Evolutionary conservation across 1,139 yeast genomes (phyloP).

Genomic region (Saccharomyces uvarum): DNA sequence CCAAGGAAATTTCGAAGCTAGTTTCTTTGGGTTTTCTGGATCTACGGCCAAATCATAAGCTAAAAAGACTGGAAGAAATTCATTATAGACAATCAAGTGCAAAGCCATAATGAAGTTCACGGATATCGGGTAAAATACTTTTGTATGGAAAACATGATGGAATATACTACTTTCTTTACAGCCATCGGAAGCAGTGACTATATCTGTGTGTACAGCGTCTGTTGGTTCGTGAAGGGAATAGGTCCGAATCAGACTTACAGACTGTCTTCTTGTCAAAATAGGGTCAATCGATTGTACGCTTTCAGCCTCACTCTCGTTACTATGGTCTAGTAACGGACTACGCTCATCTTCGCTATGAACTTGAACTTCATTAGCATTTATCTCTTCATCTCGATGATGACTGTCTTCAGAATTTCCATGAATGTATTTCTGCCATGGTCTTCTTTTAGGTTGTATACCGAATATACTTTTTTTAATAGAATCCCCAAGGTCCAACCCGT

Average conservation of each 20-base stretch:
- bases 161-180: conserved; percentile 16
- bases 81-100: conserved; percentile 49
- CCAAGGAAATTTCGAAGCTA: conserved; percentile 40
- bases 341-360: background rate
- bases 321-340: conserved; percentile 1
- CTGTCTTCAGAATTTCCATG: conserved; percentile 12
- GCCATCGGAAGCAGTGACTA: conserved; percentile 12
- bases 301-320: conserved; percentile 13
- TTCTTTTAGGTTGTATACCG: conserved; percentile 32
- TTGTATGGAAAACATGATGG: conserved; percentile 32
- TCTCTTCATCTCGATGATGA: conserved; percentile 4
- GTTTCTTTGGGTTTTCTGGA: conserved; percentile 15
- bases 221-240: conserved; percentile 34
- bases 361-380: conserved; percentile 1
- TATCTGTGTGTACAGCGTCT: conserved; percentile 13
- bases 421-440: conserved; percentile 31
- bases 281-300: conserved; percentile 29
- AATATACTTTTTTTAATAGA: conserved; percentile 31
- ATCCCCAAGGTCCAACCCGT: conserved; percentile 50
- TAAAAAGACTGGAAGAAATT: conserved; percentile 52
- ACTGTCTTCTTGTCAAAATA: conserved; percentile 35
- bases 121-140: conserved; percentile 38
- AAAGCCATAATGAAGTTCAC: conserved; percentile 41
- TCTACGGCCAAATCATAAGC: conserved; percentile 40
- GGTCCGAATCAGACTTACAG: conserved; percentile 37